A percentile compares a stretch with the other conserved stretches of the same genome.
phyloP scores from a whole-genome alignment of 2,329 filamentous ascomycete genomes.

The Zasmidium angulare region DNA sequence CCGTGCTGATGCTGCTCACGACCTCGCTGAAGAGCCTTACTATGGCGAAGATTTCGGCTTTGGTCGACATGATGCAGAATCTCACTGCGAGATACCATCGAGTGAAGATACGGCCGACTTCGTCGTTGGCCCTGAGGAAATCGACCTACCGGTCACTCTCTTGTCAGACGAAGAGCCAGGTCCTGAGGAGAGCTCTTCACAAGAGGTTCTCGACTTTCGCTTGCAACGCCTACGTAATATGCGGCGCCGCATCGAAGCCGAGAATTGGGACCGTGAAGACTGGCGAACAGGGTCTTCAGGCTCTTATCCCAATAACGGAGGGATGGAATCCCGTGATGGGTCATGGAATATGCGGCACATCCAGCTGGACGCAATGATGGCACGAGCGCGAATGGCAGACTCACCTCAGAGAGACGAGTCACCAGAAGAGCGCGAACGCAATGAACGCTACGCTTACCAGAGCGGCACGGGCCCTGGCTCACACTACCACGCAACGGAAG shows the following conservation, averaged over 20 bases:
- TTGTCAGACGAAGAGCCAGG: constrained; percentile 33
- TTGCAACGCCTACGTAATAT: constrained; percentile 30
- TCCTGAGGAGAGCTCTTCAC: constrained; percentile 32
- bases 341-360: constrained; percentile 24
- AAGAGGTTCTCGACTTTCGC: constrained; percentile 35
- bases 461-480: constrained; percentile 16
- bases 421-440: constrained; percentile 20
- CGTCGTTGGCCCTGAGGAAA: constrained; percentile 16
- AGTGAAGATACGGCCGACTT: constrained; percentile 16
- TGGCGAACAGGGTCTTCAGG: constrained; percentile 3
- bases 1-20: constrained; percentile 19
- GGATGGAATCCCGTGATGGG: constrained; percentile 19
- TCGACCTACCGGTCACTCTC: constrained; percentile 25
- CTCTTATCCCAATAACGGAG: constrained; percentile 3
- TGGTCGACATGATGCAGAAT: constrained; percentile 22
- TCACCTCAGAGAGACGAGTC: constrained; percentile 19
- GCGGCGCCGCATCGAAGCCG: constrained; percentile 27
- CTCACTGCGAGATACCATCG: constrained; percentile 29
- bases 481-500: constrained; percentile 14
- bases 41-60: constrained; percentile 25
- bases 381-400: constrained; percentile 25
- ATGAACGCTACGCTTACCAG: constrained; percentile 15
- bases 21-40: constrained; percentile 18
- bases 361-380: constrained; percentile 29
- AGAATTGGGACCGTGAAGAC: constrained; percentile 27